Evolutionary conservation across 768 basidiomycete genomes (phyloP).

Genomic region (Suillus paluster): DNA sequence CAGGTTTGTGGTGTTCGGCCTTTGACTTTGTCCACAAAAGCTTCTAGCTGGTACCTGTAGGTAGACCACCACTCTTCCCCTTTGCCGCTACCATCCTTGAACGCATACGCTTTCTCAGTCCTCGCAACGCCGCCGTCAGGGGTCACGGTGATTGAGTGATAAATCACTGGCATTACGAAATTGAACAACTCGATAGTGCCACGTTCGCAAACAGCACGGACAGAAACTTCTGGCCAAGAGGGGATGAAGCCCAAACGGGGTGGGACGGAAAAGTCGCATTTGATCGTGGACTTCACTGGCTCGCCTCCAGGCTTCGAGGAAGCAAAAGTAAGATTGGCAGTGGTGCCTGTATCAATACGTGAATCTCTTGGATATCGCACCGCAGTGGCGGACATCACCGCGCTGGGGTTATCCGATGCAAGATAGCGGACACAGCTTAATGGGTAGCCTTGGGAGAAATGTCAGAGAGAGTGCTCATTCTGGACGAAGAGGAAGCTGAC

Average conservation of each 20-base stretch:
- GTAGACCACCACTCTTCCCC: conserved; percentile 67
- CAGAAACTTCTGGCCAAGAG: conserved; percentile 38
- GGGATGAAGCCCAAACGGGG: conserved; percentile 42
- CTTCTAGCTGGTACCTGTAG: conserved; percentile 60
- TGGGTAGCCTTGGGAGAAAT: conserved; percentile 45
- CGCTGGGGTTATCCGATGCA: conserved; percentile 44
- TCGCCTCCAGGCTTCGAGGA: conserved; percentile 29
- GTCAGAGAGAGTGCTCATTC: conserved; percentile 13
- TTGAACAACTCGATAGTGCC: conserved; percentile 48
- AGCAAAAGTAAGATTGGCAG: conserved; percentile 43
- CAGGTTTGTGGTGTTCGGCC: conserved; percentile 58
- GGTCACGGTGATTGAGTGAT: conserved; percentile 52
- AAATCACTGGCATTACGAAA: conserved; percentile 49
- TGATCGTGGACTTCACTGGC: conserved; percentile 41
- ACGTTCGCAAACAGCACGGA: conserved; percentile 47
- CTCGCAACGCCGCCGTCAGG: conserved; percentile 35
- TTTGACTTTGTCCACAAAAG: conserved; percentile 61
- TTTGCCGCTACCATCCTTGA: conserved; percentile 35
- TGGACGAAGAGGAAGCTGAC: conserved; percentile 32
- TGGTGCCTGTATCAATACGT: conserved; percentile 45
- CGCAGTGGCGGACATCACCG: conserved; percentile 43
- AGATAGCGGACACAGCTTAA: conserved; percentile 53
- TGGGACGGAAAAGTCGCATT: conserved; percentile 38
- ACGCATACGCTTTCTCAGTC: conserved; percentile 51
- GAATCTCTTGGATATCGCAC: conserved; percentile 33